Conservation (phyloP, 2,329 filamentous ascomycete genomes). For the Colletotrichum zoysiae region DNA sequence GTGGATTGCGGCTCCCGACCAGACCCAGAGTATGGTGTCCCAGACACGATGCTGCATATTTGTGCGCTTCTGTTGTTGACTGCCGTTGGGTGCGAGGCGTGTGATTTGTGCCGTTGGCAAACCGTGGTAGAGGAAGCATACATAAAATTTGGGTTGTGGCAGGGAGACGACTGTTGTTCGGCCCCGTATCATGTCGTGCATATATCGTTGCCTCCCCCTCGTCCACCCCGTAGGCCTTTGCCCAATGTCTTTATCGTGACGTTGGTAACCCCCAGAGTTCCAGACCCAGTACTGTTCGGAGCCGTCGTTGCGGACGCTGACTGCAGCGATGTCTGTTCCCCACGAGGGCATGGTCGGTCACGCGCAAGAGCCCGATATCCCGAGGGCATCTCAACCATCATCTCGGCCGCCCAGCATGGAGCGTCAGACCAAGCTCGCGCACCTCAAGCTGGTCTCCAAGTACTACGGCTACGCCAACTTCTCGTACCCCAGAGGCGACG, state of each 20-base stretch:
- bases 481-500: slow-evolving; percentile 53
- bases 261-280: slow-evolving; percentile 2
- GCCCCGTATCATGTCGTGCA: slow-evolving; percentile 18
- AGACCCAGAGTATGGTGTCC: slow-evolving; percentile 31
- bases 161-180: slow-evolving; percentile 30
- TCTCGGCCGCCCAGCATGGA: slow-evolving; percentile 50
- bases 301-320: slow-evolving; percentile 34
- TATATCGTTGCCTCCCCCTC: slow-evolving; percentile 42
- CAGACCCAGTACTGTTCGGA: slow-evolving; percentile 9
- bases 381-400: slow-evolving; percentile 31
- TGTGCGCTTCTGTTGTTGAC: slow-evolving; percentile 41
- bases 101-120: slow-evolving; percentile 32
- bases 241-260: slow-evolving; percentile 26
- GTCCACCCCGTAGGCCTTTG: slow-evolving; percentile 9
- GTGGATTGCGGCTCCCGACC: slow-evolving; percentile 29
- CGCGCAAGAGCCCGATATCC: slow-evolving; percentile 26
- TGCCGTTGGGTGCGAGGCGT: slow-evolving; percentile 30
- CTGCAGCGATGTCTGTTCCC: slow-evolving; percentile 34
- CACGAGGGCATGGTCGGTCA: slow-evolving; percentile 36
- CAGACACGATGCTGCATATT: slow-evolving; percentile 43
- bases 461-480: slow-evolving; percentile 57
- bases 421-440: slow-evolving; percentile 51
- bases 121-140: slow-evolving; percentile 29
- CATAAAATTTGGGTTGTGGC: slow-evolving; percentile 39
- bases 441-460: slow-evolving; percentile 56